A percentile compares a stretch with the other conserved stretches of the same genome.
Evolutionary conservation across 495 filamentous ascomycete genomes (phyloP).

Genomic region (Astrothelium subdiscretum): DNA sequence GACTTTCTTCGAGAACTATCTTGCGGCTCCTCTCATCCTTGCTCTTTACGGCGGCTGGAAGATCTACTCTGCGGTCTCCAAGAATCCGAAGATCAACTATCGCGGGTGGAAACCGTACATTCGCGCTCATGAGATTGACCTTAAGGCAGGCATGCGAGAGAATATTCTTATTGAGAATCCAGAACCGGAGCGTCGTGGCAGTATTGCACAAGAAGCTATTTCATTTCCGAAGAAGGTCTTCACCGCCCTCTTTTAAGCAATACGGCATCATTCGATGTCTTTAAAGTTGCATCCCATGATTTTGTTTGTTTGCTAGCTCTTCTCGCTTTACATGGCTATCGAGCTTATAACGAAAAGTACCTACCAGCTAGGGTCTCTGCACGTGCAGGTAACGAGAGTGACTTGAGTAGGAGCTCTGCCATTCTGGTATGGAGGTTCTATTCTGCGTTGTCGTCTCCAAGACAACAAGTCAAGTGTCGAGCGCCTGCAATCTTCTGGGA

Average conservation of each 20-base stretch:
- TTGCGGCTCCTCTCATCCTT: conserved; percentile 18
- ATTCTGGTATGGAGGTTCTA: too few relatives aligned
- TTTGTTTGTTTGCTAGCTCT: background rate
- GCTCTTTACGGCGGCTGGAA: conserved; percentile 19
- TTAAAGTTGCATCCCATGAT: background rate
- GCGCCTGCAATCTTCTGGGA: too few relatives aligned
- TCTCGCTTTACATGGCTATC: background rate
- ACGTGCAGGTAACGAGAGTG: too few relatives aligned
- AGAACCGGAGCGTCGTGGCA: background rate
- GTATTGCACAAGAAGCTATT: background rate
- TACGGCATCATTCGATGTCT: background rate
- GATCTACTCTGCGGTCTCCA: conserved; percentile 10
- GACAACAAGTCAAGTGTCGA: too few relatives aligned
- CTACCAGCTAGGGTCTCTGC: too few relatives aligned
- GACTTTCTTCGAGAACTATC: conserved; percentile 20
- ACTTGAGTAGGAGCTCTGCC: too few relatives aligned
- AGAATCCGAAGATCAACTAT: conserved; percentile 1
- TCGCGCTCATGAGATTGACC: conserved; percentile 17
- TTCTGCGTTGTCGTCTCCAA: too few relatives aligned
- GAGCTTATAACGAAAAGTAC: too few relatives aligned
- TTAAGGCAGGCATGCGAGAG: conserved; percentile 19
- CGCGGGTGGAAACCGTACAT: conserved; percentile 12
- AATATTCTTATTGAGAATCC: background rate
- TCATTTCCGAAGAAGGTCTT: background rate
- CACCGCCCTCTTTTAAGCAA: background rate